Evolutionary conservation across 345 rosid species (phyloP).

Genomic region (Pistacia vera): DNA sequence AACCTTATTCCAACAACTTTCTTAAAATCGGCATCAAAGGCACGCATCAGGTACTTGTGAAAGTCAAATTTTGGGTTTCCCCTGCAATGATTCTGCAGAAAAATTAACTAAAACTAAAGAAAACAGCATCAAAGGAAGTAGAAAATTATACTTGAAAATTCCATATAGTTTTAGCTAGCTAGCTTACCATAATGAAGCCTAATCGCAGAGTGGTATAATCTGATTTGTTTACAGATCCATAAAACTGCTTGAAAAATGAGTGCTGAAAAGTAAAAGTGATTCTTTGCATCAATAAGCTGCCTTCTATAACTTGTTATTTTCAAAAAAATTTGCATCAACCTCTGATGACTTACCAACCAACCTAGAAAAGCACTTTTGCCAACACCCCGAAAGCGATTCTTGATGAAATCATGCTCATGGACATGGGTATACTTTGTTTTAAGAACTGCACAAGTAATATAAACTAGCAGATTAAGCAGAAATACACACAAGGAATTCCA

Average conservation of each 20-base stretch:
- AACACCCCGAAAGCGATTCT: conserved; percentile 61
- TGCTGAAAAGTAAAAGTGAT: conserved; percentile 46
- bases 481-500: not conserved
- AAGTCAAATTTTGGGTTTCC: conserved; percentile 77
- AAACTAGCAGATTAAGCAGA: not conserved
- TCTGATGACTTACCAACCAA: conserved; percentile 67
- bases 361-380: conserved; percentile 60
- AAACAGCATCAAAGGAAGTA: not conserved
- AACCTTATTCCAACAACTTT: conserved; percentile 94
- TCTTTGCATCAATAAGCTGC: no score
- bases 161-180: not conserved
- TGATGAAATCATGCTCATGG: conserved; percentile 73
- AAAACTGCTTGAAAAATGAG: conserved; percentile 85
- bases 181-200: conserved; percentile 79
- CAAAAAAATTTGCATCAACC: not conserved
- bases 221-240: conserved; percentile 69
- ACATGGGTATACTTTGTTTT: conserved; percentile 48
- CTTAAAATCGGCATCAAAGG: conserved; percentile 93
- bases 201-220: conserved; percentile 78
- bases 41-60: conserved; percentile 81
- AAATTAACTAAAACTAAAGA: not conserved
- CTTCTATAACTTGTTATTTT: no score
- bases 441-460: conserved; percentile 36
- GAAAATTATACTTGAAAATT: not conserved
- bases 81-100: conserved; percentile 72